These are phyloP conservation scores for Auriscalpium vulgare DNA, from an alignment of 768 basidiomycete genomes.

Conservation along the genomic window DNA sequence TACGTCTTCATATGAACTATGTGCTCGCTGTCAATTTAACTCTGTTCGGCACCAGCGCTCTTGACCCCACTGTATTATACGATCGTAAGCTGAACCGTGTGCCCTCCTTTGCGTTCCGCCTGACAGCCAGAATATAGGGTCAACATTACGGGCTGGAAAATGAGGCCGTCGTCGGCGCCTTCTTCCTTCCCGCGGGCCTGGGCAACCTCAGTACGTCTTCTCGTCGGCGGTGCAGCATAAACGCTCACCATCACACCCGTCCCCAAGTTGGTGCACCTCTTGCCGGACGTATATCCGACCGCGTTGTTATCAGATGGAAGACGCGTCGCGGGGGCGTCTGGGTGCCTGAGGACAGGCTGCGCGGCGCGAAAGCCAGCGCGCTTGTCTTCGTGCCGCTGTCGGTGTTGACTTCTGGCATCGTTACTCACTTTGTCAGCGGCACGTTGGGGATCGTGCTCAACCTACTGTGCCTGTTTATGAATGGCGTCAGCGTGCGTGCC, in stretches of 20 bases:
- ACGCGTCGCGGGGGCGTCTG: slow-evolving; percentile 44
- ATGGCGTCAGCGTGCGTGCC: slow-evolving; percentile 51
- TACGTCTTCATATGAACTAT: slow-evolving; percentile 21
- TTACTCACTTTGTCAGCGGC: slow-evolving; percentile 44
- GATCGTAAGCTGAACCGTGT: slow-evolving; percentile 34
- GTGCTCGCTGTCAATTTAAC: background rate
- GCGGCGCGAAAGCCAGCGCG: slow-evolving; percentile 40
- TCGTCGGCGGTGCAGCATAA: background rate
- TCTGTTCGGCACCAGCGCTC: slow-evolving; percentile 22
- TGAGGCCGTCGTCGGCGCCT: slow-evolving; percentile 48
- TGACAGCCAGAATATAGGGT: slow-evolving; percentile 33
- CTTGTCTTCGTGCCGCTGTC: slow-evolving; percentile 46
- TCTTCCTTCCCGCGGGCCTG: slow-evolving; percentile 51
- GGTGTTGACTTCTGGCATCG: slow-evolving; percentile 38
- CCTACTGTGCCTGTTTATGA: slow-evolving; percentile 50
- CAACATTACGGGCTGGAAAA: slow-evolving; percentile 46
- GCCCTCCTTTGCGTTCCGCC: background rate
- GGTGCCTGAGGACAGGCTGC: slow-evolving; percentile 64
- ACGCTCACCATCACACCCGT: too few relatives aligned
- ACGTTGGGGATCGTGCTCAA: slow-evolving; percentile 40
- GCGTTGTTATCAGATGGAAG: slow-evolving; percentile 39
- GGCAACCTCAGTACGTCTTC: slow-evolving; percentile 46
- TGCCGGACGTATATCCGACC: slow-evolving; percentile 53
- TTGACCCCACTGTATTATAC: slow-evolving; percentile 60
- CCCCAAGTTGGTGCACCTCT: slow-evolving; percentile 49